Conservation (phyloP, 148 eudicot genomes). For the Silene conica region DNA sequence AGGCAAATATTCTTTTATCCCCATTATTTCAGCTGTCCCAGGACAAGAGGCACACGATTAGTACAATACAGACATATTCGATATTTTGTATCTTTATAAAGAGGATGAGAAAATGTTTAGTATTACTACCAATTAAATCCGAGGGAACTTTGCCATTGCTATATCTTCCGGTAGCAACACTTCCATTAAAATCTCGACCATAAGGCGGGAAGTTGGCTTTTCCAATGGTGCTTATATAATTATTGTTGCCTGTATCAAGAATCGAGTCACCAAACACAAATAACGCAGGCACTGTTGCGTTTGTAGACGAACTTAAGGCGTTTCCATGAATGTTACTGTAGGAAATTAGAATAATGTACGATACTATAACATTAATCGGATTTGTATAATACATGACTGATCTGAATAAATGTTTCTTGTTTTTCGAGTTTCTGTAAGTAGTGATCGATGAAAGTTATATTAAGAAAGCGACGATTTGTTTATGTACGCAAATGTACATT, state of each 20-base stretch:
- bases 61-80: too few relatives aligned
- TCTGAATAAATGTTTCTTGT: slow-evolving; percentile 1
- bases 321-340: neutral
- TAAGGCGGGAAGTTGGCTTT: slow-evolving; percentile 68
- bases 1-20: slow-evolving; percentile 39
- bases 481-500: too few relatives aligned
- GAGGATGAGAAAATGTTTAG: neutral
- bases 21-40: slow-evolving; percentile 34
- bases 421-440: neutral
- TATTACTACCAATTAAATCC: slow-evolving; percentile 23
- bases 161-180: slow-evolving; percentile 32
- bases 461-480: neutral
- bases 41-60: too few relatives aligned
- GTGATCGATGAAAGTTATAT: neutral
- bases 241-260: slow-evolving; percentile 74
- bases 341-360: slow-evolving; percentile 7
- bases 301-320: slow-evolving; percentile 1
- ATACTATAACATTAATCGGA: slow-evolving; percentile 10
- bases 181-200: slow-evolving; percentile 25
- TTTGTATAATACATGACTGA: slow-evolving; percentile 5
- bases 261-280: slow-evolving; percentile 75
- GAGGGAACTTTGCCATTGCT: slow-evolving; percentile 37
- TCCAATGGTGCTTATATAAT: slow-evolving; percentile 41
- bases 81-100: neutral
- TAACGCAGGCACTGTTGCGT: slow-evolving; percentile 42